phyloP scores from a whole-genome alignment of 2,329 filamentous ascomycete genomes.

The Lasiodiplodia gonubiensis region DNA sequence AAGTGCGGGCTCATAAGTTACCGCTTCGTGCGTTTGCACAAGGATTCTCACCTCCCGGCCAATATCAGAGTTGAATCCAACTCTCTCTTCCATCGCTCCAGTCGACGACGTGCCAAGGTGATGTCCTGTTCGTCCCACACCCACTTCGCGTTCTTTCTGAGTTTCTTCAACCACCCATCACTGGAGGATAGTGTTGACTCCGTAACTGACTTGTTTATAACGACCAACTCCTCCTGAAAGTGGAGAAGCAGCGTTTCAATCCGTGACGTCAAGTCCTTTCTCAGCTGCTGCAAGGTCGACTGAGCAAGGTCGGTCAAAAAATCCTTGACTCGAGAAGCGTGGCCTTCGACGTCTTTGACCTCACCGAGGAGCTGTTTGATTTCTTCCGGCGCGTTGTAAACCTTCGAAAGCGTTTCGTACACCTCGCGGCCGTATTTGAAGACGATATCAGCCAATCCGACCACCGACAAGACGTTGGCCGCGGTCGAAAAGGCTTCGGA shows the following conservation, averaged over 20 bases:
- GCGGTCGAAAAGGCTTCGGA: constrained; percentile 7
- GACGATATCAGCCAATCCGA: constrained; percentile 17
- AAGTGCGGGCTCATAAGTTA: neutral
- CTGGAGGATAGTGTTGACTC: neutral
- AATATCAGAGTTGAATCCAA: neutral
- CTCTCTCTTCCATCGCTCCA: constrained; percentile 1
- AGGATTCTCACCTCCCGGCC: neutral
- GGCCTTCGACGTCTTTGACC: constrained; percentile 5
- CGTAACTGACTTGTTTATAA: neutral
- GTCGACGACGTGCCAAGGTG: neutral
- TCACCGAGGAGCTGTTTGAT: neutral
- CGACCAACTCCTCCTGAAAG: neutral
- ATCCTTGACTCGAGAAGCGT: neutral
- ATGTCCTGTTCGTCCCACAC: constrained; percentile 11
- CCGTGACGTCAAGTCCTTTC: neutral
- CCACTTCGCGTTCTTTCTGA: constrained; percentile 13
- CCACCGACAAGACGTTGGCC: constrained; percentile 11
- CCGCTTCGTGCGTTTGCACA: neutral
- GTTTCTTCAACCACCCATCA: neutral
- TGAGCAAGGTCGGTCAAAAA: neutral
- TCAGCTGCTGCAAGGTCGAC: neutral
- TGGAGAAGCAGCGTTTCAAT: neutral
- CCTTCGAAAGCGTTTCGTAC: neutral
- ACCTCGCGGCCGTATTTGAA: constrained; percentile 15
- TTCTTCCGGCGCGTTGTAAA: neutral